Percentiles rank a stretch among this genome's conserved stretches.
Evolutionary conservation across 495 filamentous ascomycete species (phyloP).

Genomic region (Hypoxylon lienhwacheense): DNA sequence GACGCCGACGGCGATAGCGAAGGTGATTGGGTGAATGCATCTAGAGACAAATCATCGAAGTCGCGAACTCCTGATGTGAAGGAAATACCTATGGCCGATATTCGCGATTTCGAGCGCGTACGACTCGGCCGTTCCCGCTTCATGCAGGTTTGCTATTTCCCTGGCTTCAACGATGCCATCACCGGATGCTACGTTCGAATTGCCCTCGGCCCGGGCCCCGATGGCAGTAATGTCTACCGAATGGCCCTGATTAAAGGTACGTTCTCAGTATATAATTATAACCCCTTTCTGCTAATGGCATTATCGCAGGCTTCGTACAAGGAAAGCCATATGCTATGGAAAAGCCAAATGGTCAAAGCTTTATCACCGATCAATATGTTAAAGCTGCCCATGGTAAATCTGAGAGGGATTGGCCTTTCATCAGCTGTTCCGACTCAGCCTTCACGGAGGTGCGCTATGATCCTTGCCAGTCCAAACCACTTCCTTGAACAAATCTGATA

Average conservation of each 20-base stretch:
- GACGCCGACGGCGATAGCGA: slow-evolving; percentile 81
- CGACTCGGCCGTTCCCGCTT: slow-evolving; percentile 81
- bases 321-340: slow-evolving; percentile 81
- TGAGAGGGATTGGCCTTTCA: slow-evolving; percentile 77
- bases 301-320: slow-evolving; percentile 64
- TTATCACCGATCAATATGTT: slow-evolving; percentile 76
- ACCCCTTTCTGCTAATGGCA: slow-evolving; percentile 40
- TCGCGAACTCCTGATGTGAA: slow-evolving; percentile 52
- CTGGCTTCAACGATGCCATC: slow-evolving; percentile 80
- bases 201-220: slow-evolving; percentile 70
- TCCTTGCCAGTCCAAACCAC: background rate
- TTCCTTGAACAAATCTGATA: slow-evolving; percentile 29
- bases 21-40: slow-evolving; percentile 64
- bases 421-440: slow-evolving; percentile 73
- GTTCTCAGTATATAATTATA: background rate
- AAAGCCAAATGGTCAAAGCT: slow-evolving; percentile 65
- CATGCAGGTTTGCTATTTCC: slow-evolving; percentile 84
- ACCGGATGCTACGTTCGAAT: slow-evolving; percentile 78
- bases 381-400: slow-evolving; percentile 74
- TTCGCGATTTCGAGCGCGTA: slow-evolving; percentile 80
- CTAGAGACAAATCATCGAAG: slow-evolving; percentile 45
- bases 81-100: slow-evolving; percentile 59
- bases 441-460: slow-evolving; percentile 67
- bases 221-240: slow-evolving; percentile 73
- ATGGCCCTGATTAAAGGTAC: slow-evolving; percentile 84